A percentile compares a stretch with the other conserved stretches of the same genome.
These are phyloP conservation scores for Alternaria gaisen DNA, from an alignment of 2,329 filamentous ascomycete genomes.

Conservation along the genomic window DNA sequence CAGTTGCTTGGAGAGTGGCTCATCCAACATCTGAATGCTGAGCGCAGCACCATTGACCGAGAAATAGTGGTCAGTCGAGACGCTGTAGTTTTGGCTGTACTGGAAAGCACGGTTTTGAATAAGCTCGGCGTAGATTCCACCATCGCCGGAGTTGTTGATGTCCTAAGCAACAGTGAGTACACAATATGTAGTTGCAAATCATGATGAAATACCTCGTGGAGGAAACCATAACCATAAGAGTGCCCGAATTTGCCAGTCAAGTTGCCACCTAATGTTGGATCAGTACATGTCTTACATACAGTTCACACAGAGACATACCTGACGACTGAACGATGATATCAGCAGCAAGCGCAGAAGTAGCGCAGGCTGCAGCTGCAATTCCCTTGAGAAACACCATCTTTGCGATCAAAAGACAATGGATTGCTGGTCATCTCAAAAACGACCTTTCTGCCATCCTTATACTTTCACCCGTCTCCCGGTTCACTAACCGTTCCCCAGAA, in stretches of 20 bases:
- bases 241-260: slow-evolving; percentile 41
- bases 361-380: slow-evolving; percentile 34
- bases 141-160: slow-evolving; percentile 75
- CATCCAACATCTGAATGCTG: slow-evolving; percentile 49
- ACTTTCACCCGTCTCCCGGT: slow-evolving; percentile 2
- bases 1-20: slow-evolving; percentile 57
- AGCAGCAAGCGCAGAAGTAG: slow-evolving; percentile 32
- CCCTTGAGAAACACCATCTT: slow-evolving; percentile 33
- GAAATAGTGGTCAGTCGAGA: slow-evolving; percentile 40
- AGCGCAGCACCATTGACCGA: slow-evolving; percentile 48
- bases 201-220: slow-evolving; percentile 35
- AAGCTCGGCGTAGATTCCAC: slow-evolving; percentile 76
- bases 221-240: slow-evolving; percentile 41
- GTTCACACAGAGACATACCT: slow-evolving; percentile 4
- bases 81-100: slow-evolving; percentile 44
- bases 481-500: slow-evolving; percentile 1
- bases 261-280: slow-evolving; percentile 28
- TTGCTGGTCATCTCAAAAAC: slow-evolving; percentile 5
- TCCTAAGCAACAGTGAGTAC: slow-evolving; percentile 27
- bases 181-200: background rate
- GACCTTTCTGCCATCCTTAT: slow-evolving; percentile 7
- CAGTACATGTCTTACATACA: background rate
- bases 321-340: slow-evolving; percentile 38
- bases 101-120: slow-evolving; percentile 77
- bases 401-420: slow-evolving; percentile 19